Conservation (phyloP, 2,329 filamentous ascomycete genomes). For the Cladobotryum protrusum region DNA sequence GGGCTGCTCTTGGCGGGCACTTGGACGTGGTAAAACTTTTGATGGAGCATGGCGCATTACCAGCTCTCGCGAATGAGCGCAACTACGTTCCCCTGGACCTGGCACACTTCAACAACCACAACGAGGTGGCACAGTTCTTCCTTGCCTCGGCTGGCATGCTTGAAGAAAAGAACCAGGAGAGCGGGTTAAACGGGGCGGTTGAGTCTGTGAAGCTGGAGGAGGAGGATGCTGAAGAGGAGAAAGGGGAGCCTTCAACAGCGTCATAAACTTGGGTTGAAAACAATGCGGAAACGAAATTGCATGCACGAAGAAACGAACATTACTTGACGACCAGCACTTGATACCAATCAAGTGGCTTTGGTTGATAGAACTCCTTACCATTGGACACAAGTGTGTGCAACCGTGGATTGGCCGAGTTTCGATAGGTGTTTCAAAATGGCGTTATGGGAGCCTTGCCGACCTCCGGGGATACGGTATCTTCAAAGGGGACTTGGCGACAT, state of each 20-base stretch:
- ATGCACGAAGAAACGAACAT: not conserved
- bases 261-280: not conserved
- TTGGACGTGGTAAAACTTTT: slow-evolving; percentile 72
- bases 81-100: slow-evolving; percentile 76
- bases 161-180: slow-evolving; percentile 41
- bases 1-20: slow-evolving; percentile 87
- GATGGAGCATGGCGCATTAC: slow-evolving; percentile 68
- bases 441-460: too few relatives aligned
- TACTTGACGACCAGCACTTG: not conserved
- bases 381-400: not conserved
- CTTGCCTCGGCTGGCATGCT: slow-evolving; percentile 41
- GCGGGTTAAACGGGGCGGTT: slow-evolving; percentile 35
- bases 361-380: too few relatives aligned
- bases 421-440: not conserved
- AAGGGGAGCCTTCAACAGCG: slow-evolving; percentile 1
- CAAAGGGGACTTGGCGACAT: not conserved
- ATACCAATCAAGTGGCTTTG: too few relatives aligned
- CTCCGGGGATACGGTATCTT: not conserved
- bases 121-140: slow-evolving; percentile 57
- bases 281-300: not conserved
- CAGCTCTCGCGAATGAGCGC: slow-evolving; percentile 71
- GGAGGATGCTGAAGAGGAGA: slow-evolving; percentile 17
- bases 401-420: not conserved
- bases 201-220: slow-evolving; percentile 33
- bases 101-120: slow-evolving; percentile 64